Conservation (phyloP, 306 rosid genomes). For the Vigna nakashimae region DNA sequence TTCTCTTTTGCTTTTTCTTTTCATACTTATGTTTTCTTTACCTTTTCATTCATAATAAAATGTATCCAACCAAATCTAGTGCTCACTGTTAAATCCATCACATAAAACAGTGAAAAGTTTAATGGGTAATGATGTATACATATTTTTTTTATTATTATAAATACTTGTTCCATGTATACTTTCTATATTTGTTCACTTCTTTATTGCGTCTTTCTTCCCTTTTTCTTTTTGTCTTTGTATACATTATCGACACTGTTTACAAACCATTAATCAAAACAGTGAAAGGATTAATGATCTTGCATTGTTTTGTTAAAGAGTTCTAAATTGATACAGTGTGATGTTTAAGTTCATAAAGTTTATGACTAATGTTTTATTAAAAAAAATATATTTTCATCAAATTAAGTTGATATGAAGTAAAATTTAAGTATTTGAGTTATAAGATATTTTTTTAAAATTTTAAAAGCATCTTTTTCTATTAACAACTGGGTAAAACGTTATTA, state of each 20-base stretch:
- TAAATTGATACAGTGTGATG: too few relatives aligned
- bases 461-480: too few relatives aligned
- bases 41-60: slow-evolving; percentile 7
- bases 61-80: background rate
- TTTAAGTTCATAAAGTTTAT: too few relatives aligned
- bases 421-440: too few relatives aligned
- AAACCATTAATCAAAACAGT: background rate
- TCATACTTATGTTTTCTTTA: slow-evolving; percentile 5
- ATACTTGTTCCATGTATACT: background rate
- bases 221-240: too few relatives aligned
- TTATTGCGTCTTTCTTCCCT: too few relatives aligned
- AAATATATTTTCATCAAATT: too few relatives aligned
- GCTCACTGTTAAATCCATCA: slow-evolving; percentile 20
- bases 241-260: background rate
- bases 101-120: slow-evolving; percentile 1
- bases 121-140: background rate
- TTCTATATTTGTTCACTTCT: background rate
- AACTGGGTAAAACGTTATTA: too few relatives aligned
- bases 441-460: too few relatives aligned
- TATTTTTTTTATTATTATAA: background rate
- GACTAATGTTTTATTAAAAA: too few relatives aligned
- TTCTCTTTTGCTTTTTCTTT: slow-evolving; percentile 23
- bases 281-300: background rate
- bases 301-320: too few relatives aligned
- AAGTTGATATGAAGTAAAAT: too few relatives aligned